A percentile compares a stretch with the other conserved stretches of the same genome.
Evolutionary conservation across 2,329 filamentous ascomycete species (phyloP).

Genomic region (Daldinia eschscholtzii): DNA sequence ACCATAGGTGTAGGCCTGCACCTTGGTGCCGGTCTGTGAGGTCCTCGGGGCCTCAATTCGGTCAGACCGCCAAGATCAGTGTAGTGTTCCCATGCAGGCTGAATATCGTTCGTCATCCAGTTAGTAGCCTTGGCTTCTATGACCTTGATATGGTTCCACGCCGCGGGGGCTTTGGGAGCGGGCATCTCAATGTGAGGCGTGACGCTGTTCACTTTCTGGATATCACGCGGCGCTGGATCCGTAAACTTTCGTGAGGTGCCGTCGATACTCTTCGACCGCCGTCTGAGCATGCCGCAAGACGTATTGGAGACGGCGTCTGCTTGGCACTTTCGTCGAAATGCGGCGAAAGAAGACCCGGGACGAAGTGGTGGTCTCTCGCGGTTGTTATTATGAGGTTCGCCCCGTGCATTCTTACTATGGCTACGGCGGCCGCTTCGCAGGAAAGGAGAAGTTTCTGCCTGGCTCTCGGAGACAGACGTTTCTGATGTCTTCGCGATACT

Average conservation of each 20-base stretch:
- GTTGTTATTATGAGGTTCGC: background rate
- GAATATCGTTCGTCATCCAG: conserved; percentile 36
- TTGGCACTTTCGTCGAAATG: conserved; percentile 14
- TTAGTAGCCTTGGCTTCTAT: conserved; percentile 45
- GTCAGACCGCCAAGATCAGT: conserved; percentile 43
- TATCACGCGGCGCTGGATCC: conserved; percentile 38
- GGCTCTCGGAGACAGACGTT: conserved; percentile 40
- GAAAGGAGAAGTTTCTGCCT: background rate
- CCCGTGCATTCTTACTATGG: conserved; percentile 5
- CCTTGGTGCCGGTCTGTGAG: background rate
- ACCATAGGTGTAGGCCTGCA: conserved; percentile 3
- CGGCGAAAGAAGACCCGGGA: conserved; percentile 7
- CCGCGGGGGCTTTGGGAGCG: conserved; percentile 34
- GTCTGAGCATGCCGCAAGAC: conserved; percentile 22
- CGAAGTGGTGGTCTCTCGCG: background rate
- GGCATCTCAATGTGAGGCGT: conserved; percentile 43
- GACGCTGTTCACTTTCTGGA: conserved; percentile 38
- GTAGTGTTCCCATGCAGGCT: conserved; percentile 46
- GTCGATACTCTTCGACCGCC: conserved; percentile 28
- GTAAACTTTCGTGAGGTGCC: conserved; percentile 6
- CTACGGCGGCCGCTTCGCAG: conserved; percentile 7
- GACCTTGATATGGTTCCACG: conserved; percentile 45
- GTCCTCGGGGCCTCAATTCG: conserved; percentile 22
- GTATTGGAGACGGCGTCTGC: conserved; percentile 8
- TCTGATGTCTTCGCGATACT: conserved; percentile 40